A percentile compares a stretch with the other conserved stretches of the same genome.
Evolutionary conservation across 228 moss, liverwort and hornwort species (phyloP).

Genomic region (Sphagnum fallax): DNA sequence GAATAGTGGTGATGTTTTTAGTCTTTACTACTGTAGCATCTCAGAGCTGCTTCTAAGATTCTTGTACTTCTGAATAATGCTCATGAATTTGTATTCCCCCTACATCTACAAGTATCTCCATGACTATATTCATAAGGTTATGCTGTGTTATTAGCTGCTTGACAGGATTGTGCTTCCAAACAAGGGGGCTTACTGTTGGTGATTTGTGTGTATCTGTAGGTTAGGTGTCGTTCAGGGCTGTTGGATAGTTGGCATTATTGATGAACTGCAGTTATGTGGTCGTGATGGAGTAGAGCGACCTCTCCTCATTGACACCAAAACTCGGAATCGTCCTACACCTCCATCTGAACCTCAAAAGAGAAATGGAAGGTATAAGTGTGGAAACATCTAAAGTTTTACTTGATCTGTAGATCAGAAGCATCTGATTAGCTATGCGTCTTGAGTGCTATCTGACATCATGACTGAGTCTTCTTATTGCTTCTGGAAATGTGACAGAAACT

Average conservation of each 20-base stretch:
- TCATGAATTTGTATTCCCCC: not conserved
- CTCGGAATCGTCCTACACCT: slow-evolving; percentile 64
- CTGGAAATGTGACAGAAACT: too few relatives aligned
- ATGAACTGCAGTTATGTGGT: slow-evolving; percentile 80
- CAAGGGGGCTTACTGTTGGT: not conserved
- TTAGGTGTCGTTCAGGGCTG: slow-evolving; percentile 71
- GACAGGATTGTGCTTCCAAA: too few relatives aligned
- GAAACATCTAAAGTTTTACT: too few relatives aligned
- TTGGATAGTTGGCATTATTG: slow-evolving; percentile 94
- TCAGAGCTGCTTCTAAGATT: not conserved
- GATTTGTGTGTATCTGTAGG: slow-evolving; percentile 20
- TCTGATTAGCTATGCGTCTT: too few relatives aligned
- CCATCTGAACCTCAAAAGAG: slow-evolving; percentile 93
- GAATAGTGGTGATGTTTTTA: too few relatives aligned
- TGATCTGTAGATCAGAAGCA: too few relatives aligned
- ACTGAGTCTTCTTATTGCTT: slow-evolving; percentile 22
- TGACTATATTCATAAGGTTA: too few relatives aligned
- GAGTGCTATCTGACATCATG: slow-evolving; percentile 79
- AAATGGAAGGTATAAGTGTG: slow-evolving; percentile 57
- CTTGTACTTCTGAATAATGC: not conserved
- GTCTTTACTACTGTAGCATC: not conserved
- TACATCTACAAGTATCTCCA: not conserved
- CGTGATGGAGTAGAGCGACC: slow-evolving; percentile 64
- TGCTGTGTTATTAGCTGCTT: too few relatives aligned
- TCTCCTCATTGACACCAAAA: slow-evolving; percentile 88